Evolutionary conservation across 169 alveolate species (phyloP), one percentile per base, ranked within the genome.

Genomic region (Eimeria zaria): DNA sequence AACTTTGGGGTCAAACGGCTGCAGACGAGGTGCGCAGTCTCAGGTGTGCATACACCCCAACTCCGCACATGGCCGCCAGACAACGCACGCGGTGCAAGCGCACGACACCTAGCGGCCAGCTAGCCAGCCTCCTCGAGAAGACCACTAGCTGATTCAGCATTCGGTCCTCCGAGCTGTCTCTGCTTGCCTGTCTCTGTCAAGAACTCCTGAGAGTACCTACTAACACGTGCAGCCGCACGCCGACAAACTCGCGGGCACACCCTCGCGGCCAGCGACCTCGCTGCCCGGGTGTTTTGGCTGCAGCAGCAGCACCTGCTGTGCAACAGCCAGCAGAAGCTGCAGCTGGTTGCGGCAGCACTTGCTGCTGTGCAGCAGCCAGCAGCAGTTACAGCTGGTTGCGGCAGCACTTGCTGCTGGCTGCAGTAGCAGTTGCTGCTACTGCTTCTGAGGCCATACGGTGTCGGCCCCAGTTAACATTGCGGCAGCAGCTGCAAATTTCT

Each of bases 1-100:
- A 76, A 76, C 87, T 48, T 76, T 76, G 18, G 55, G 87, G 60
- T 76, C 87, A 24, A 48, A 41, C 62, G 64, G 87, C 87, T 76
- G 87, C 87, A 76, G 87, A 41, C 62, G 60, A 27, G 44, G 87
- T n/a, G 60, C 64, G 87, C 55, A 46, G 87, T 48, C 20, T 44
- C 60, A 44, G 62, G 87, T 76, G 62, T 76, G 46, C 87, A 12
- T 8, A 44, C 87, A 44, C 87, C 62, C 24, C 87, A 76, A 44
- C 84, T 39, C 84, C 36, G n/a, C 62, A 18, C 87, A 44, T 27
- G 41, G 22, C 60, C 60, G 39, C 39, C 60, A 44, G 44, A 46
- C 87, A 44, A 48, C 44, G 24, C 62, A 76, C 87, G 62, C 64
- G 64, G 64, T 44, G 55, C 60, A 48, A 41, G n/a, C n/a, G 33